phyloP scores from a whole-genome alignment of 2,329 filamentous ascomycete genomes.

The Cephalotrichum gorgonifer region DNA sequence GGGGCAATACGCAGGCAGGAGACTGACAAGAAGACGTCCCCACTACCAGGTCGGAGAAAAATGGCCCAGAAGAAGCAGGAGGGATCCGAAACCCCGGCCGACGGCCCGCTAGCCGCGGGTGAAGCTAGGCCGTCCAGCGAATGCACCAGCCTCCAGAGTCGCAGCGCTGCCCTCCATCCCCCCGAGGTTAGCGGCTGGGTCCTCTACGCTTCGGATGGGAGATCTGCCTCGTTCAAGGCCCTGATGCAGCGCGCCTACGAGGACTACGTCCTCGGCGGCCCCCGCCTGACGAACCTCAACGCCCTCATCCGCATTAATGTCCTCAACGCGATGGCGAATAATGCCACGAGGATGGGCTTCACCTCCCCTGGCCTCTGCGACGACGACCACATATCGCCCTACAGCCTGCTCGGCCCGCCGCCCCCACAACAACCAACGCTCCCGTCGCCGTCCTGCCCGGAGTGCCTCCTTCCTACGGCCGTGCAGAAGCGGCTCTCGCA shows the following conservation, averaged over 20 bases:
- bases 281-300: constrained; percentile 4
- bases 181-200: not conserved
- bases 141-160: no score
- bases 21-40: not conserved
- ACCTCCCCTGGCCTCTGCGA: constrained; percentile 6
- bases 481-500: constrained; percentile 18
- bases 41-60: not conserved
- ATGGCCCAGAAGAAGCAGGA: not conserved
- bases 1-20: not conserved
- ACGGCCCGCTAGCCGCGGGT: not conserved
- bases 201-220: not conserved
- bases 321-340: constrained; percentile 7
- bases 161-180: not conserved
- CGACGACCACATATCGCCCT: constrained; percentile 7
- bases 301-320: constrained; percentile 9
- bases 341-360: constrained; percentile 7
- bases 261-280: constrained; percentile 5
- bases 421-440: not conserved
- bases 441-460: not conserved
- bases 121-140: no score
- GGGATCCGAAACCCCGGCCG: not conserved
- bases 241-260: not conserved
- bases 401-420: not conserved
- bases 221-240: not conserved
- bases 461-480: constrained; percentile 15